These are phyloP conservation scores for Posidonia australis DNA, from an alignment of 106 monocot species.

Conservation along the genomic window DNA sequence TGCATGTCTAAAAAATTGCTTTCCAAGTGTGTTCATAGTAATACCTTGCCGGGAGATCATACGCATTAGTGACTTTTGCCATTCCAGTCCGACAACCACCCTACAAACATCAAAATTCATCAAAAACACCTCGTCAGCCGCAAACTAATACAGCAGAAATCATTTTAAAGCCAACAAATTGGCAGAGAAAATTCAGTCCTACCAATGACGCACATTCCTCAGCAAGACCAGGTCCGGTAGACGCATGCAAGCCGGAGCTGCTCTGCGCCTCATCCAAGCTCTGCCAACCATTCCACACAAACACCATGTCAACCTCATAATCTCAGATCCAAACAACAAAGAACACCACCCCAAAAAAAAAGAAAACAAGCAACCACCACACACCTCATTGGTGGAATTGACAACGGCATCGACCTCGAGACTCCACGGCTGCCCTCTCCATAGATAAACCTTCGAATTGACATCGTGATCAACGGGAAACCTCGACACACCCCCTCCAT, in stretches of 20 bases:
- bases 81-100: conserved; percentile 96
- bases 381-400: conserved; percentile 95
- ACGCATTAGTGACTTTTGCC: conserved; percentile 98
- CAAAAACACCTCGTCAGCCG: neutral
- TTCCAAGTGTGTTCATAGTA: neutral
- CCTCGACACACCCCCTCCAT: conserved; percentile 37
- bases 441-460: conserved; percentile 81
- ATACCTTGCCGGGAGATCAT: conserved; percentile 97
- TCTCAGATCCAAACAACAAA: neutral
- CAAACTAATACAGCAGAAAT: neutral
- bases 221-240: conserved; percentile 88
- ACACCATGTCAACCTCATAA: neutral
- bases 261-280: conserved; percentile 97
- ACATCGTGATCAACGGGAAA: conserved; percentile 91
- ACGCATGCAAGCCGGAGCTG: conserved; percentile 86
- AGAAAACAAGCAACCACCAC: neutral
- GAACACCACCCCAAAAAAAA: neutral
- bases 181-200: conserved; percentile 9
- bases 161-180: too few species aligned
- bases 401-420: conserved; percentile 98
- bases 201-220: conserved; percentile 94
- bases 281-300: conserved; percentile 27
- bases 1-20: neutral
- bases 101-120: conserved; percentile 21
- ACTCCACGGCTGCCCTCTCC: conserved; percentile 98